phyloP scores from a whole-genome alignment of 768 basidiomycete genomes.

The Hortiboletus campestris region DNA sequence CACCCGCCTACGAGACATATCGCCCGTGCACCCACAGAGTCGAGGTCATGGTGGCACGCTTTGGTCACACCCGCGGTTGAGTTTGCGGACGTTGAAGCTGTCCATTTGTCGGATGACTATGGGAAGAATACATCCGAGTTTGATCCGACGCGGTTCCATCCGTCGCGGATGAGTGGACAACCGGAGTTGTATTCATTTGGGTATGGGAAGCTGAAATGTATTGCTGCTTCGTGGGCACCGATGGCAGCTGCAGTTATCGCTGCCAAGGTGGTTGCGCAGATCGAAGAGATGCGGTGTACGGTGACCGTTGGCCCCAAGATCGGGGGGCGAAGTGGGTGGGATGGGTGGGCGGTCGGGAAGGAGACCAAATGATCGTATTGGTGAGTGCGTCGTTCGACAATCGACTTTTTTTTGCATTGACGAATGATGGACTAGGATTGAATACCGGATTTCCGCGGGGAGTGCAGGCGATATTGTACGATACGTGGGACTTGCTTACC shows the following conservation, averaged over 20 bases:
- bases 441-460: neutral
- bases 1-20: slow-evolving; percentile 29
- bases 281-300: slow-evolving; percentile 25
- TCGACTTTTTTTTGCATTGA: neutral
- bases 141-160: slow-evolving; percentile 43
- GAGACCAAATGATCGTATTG: neutral
- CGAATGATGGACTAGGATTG: neutral
- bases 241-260: slow-evolving; percentile 50
- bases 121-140: slow-evolving; percentile 40
- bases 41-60: slow-evolving; percentile 14
- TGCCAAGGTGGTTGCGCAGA: slow-evolving; percentile 39
- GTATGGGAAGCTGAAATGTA: slow-evolving; percentile 34
- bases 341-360: slow-evolving; percentile 36
- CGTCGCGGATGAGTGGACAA: slow-evolving; percentile 19
- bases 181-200: slow-evolving; percentile 46
- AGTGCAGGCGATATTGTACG: neutral
- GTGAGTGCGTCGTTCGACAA: neutral
- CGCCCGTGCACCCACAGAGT: slow-evolving; percentile 8
- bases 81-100: slow-evolving; percentile 23
- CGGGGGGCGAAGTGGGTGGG: slow-evolving; percentile 51
- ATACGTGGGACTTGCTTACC: neutral
- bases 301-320: slow-evolving; percentile 15
- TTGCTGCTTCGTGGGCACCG: slow-evolving; percentile 56
- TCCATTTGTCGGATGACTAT: slow-evolving; percentile 20
- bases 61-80: slow-evolving; percentile 12